Evolutionary conservation across 2,329 filamentous ascomycete species (phyloP), one percentile per base, ranked within the genome.

Genomic region (Neocatenulostroma microsporum): DNA sequence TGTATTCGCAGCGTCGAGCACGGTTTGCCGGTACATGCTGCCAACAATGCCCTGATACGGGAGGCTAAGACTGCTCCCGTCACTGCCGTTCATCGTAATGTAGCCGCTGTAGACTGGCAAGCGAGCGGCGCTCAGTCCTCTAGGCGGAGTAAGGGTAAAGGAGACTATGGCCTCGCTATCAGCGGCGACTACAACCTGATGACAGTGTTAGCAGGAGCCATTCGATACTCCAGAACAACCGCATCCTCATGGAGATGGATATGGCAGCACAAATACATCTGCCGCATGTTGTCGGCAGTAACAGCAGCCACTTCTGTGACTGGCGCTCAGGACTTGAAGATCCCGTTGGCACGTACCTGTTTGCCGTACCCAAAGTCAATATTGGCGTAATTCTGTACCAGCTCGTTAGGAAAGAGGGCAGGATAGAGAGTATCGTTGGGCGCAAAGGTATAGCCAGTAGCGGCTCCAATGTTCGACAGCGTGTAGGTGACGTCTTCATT

Each of bases 371-470:
- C n/a, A 24, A 53, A 51, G 1, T 41, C 37, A 11, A 57, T 31
- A 2, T 39, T 45, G 9, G 55, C 45, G 13, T 27, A 34, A 17
- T 45, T 32, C 3, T 50, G 37, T 11, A 45, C 46, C 11, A 43
- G 37, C 9, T 50, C 41, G 20, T 46, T 46, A 32, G 46, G 45
- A 36, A 50, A 50, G 4, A 28, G 35, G 7, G 43, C 33, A 12
- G 46, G 45, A 26, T 40, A 40, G 27, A 40, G 47, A 24, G 25
- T 40, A 17, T 41, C 41, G 3, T 26, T 26, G 11, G 31, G 34
- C n/a, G n/a, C n/a, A 17, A 61, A 68, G 1, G 75, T 72, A 54
- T 77, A 78, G 36, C 68, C 67, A 3, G 74, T 74, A 6, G 62
- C 63, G 5, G 64, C 61, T 10, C 66, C 57, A 10, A 74, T 67